Percentiles rank a stretch among this genome's conserved stretches.
phyloP scores from a whole-genome alignment of 2,329 filamentous ascomycete genomes.

The Lachnellula cervina region DNA sequence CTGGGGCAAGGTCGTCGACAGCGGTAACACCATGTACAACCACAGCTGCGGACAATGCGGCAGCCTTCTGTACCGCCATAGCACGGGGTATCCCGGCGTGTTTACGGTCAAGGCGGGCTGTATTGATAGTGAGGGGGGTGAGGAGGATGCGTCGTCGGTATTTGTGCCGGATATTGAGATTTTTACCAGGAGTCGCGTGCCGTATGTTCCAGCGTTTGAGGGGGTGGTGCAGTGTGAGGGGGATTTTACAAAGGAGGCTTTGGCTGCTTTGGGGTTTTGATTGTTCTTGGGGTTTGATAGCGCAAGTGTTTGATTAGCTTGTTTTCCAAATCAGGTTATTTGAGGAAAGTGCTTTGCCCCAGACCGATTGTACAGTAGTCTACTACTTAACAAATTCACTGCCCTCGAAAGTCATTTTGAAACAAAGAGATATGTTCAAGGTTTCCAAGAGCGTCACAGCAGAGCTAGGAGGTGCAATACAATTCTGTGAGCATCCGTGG shows the following conservation, averaged over 20 bases:
- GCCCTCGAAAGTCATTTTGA: too few species aligned
- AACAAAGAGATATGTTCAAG: too few species aligned
- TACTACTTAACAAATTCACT: too few species aligned
- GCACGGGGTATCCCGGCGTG: slow-evolving; percentile 11
- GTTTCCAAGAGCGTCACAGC: too few species aligned
- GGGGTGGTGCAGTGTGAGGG: slow-evolving; percentile 16
- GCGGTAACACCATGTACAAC: slow-evolving; percentile 16
- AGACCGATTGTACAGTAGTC: too few species aligned
- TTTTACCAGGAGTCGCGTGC: slow-evolving; percentile 18
- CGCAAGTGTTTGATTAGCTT: too few species aligned
- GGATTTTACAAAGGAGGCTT: slow-evolving; percentile 10
- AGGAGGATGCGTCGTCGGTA: not conserved
- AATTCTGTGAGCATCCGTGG: too few species aligned
- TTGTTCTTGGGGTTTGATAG: too few species aligned
- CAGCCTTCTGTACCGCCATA: slow-evolving; percentile 13
- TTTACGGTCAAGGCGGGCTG: slow-evolving; percentile 22
- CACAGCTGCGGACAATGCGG: slow-evolving; percentile 12
- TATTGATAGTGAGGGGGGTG: slow-evolving; percentile 13
- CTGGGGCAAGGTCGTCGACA: slow-evolving; percentile 14
- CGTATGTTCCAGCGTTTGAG: slow-evolving; percentile 17
- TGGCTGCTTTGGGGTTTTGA: not conserved
- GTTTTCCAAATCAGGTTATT: too few species aligned
- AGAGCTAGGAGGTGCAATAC: too few species aligned
- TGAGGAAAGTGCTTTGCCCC: too few species aligned
- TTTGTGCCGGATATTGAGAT: slow-evolving; percentile 24